These are phyloP conservation scores for Groenewaldozyma tartarivorans DNA, from an alignment of 805 yeast species.

Conservation along the genomic window DNA sequence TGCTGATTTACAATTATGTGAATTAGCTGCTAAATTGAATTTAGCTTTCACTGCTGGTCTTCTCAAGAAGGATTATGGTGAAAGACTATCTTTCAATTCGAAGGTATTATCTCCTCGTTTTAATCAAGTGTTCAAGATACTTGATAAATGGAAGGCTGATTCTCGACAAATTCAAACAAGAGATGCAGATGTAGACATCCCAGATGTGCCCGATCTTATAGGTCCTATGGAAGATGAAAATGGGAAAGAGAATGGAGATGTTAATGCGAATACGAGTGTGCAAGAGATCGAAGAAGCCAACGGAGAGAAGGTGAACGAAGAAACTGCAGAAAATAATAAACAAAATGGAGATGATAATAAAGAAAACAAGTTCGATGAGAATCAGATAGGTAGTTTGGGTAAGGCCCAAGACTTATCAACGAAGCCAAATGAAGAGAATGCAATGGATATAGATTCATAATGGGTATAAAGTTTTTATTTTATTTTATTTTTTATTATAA, in stretches of 20 bases:
- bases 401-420: too few relatives aligned
- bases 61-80: conserved; percentile 20
- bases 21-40: conserved; percentile 32
- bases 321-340: too few relatives aligned
- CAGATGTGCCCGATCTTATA: too few relatives aligned
- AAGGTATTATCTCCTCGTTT: conserved; percentile 10
- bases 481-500: neutral
- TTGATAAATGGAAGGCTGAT: neutral
- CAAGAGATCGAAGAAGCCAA: neutral
- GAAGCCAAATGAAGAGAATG: neutral
- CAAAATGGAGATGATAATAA: neutral
- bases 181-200: too few relatives aligned
- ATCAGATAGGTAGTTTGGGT: too few relatives aligned
- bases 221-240: too few relatives aligned
- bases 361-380: too few relatives aligned
- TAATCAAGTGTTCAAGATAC: conserved; percentile 3
- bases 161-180: too few relatives aligned
- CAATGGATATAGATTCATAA: neutral
- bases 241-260: too few relatives aligned
- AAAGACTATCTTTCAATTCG: conserved; percentile 32
- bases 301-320: neutral
- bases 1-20: conserved; percentile 35
- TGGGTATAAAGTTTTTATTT: neutral
- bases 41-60: conserved; percentile 29
- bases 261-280: too few relatives aligned